Conservation (phyloP, 257 asterid genomes). For the Rauvolfia tetraphylla region DNA sequence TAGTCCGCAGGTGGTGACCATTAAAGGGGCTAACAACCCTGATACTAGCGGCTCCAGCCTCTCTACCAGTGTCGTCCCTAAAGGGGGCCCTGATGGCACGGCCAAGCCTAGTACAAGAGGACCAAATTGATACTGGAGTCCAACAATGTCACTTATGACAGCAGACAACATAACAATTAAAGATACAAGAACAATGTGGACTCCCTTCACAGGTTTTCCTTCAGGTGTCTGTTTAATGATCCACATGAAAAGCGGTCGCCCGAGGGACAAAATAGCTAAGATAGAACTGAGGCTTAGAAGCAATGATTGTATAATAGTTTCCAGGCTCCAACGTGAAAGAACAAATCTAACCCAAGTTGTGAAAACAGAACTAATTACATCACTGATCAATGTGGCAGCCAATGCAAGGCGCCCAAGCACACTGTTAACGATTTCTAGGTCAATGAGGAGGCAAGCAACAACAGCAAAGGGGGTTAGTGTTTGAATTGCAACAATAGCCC, state of each 20-base stretch:
- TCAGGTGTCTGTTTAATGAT: constrained; percentile 29
- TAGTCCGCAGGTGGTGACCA: constrained; percentile 58
- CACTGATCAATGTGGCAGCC: constrained; percentile 64
- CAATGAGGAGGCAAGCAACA: constrained; percentile 68
- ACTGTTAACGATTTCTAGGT: constrained; percentile 73
- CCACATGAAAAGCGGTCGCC: constrained; percentile 48
- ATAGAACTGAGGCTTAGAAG: constrained; percentile 25
- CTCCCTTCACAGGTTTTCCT: constrained; percentile 48
- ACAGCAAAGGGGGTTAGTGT: constrained; percentile 66
- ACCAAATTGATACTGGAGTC: constrained; percentile 55
- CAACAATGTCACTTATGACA: constrained; percentile 46
- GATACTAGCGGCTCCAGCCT: constrained; percentile 49
- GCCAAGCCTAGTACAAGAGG: constrained; percentile 59
- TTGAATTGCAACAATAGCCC: constrained; percentile 39
- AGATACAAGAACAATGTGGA: constrained; percentile 40
- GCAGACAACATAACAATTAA: constrained; percentile 37
- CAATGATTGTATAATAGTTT: constrained; percentile 26
- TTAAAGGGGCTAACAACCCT: constrained; percentile 58
- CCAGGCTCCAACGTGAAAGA: not conserved
- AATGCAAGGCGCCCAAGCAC: constrained; percentile 89
- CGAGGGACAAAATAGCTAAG: constrained; percentile 38
- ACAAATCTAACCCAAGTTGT: constrained; percentile 10
- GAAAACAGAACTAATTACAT: constrained; percentile 41
- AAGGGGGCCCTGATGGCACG: constrained; percentile 72
- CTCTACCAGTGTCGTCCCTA: constrained; percentile 62